phyloP scores from a whole-genome alignment of 805 yeast genomes.

The Suhomyces prunicola region DNA sequence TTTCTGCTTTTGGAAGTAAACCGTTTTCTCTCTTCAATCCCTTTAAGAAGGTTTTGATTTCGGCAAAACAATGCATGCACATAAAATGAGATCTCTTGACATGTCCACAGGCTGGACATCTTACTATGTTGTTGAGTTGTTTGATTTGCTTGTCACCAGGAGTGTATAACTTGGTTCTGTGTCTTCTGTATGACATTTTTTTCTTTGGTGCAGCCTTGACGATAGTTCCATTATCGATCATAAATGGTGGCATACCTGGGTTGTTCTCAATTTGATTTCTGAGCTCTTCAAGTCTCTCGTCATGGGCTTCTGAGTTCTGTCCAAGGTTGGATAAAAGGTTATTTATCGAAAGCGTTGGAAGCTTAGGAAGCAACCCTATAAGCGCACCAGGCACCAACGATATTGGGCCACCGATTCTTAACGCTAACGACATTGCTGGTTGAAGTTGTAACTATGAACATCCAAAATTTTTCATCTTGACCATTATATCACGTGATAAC shows the following conservation, averaged over 20 bases:
- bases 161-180: constrained; percentile 77
- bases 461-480: constrained; percentile 1
- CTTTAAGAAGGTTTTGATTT: constrained; percentile 75
- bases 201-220: constrained; percentile 91
- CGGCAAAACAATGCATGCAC: constrained; percentile 89
- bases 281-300: constrained; percentile 34
- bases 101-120: constrained; percentile 96
- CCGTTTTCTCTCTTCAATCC: constrained; percentile 35
- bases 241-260: constrained; percentile 35
- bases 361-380: constrained; percentile 9
- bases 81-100: constrained; percentile 85
- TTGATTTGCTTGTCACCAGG: constrained; percentile 81
- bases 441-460: background rate
- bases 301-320: constrained; percentile 7
- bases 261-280: constrained; percentile 37
- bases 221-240: constrained; percentile 63
- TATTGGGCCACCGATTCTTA: constrained; percentile 16
- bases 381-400: constrained; percentile 2
- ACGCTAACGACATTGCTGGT: constrained; percentile 21
- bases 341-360: constrained; percentile 8
- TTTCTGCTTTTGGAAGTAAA: constrained; percentile 25
- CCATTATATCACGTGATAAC: background rate
- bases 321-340: background rate
- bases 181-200: constrained; percentile 82
- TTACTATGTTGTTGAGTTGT: constrained; percentile 69